Conservation (phyloP, 2,329 filamentous ascomycete species). For the Monilinia aucupariae region DNA sequence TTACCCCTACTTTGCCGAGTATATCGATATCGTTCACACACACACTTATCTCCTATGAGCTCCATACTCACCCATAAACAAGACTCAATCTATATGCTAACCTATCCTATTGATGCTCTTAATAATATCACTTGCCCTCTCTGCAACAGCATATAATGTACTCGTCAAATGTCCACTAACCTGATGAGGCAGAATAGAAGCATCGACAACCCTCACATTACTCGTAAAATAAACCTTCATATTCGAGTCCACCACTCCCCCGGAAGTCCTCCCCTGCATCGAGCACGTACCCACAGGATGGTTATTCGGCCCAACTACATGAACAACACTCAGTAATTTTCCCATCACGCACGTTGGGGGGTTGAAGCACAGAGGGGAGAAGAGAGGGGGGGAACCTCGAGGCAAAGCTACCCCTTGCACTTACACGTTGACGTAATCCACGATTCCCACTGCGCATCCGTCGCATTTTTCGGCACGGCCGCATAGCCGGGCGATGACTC, state of each 20-base stretch:
- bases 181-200: constrained; percentile 21
- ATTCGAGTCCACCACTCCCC: constrained; percentile 24
- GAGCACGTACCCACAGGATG: constrained; percentile 25
- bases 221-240: constrained; percentile 24
- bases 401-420: background rate
- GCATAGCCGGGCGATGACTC: constrained; percentile 18
- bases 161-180: constrained; percentile 23
- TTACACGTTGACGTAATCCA: constrained; percentile 19
- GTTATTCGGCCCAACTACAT: constrained; percentile 15
- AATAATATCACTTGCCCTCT: constrained; percentile 24
- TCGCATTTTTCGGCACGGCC: constrained; percentile 17
- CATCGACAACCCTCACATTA: constrained; percentile 25
- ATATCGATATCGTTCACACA: background rate
- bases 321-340: background rate
- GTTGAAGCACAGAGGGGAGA: background rate
- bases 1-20: no score
- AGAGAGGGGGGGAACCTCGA: no score
- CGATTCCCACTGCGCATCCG: constrained; percentile 15
- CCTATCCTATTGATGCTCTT: background rate
- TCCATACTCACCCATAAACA: background rate
- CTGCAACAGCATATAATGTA: constrained; percentile 24
- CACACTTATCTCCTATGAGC: background rate
- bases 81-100: background rate
- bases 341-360: background rate
- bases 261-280: constrained; percentile 21